A percentile compares a stretch with the other conserved stretches of the same genome.
phyloP scores from a whole-genome alignment of 306 rosid genomes.

The Rubus parviflorus region DNA sequence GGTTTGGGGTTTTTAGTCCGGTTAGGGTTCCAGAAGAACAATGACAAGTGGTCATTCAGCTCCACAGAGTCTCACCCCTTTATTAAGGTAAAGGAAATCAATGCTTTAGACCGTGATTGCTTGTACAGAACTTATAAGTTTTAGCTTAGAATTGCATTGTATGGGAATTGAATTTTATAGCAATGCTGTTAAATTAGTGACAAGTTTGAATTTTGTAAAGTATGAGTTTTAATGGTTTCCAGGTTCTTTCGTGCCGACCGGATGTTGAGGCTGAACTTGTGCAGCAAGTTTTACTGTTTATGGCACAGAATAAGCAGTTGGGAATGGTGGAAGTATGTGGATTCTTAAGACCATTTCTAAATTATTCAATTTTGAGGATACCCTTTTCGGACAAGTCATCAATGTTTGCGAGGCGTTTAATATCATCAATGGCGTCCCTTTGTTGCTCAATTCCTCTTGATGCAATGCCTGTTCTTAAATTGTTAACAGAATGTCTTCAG shows the following conservation, averaged over 20 bases:
- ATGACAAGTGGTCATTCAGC: constrained; percentile 42
- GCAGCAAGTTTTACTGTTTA: constrained; percentile 72
- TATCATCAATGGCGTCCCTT: constrained; percentile 61
- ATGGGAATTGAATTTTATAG: not conserved
- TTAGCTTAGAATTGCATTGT: not conserved
- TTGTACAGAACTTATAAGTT: not conserved
- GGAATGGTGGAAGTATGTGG: constrained; percentile 67
- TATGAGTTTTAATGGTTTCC: constrained; percentile 13
- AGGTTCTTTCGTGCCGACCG: constrained; percentile 64
- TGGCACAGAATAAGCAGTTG: constrained; percentile 52
- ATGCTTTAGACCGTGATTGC: not conserved
- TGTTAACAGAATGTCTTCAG: constrained; percentile 58
- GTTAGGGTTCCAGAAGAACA: constrained; percentile 50
- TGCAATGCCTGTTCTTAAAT: constrained; percentile 63
- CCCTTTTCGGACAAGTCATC: constrained; percentile 49
- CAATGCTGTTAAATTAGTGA: not conserved
- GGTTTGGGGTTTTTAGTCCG: constrained; percentile 71
- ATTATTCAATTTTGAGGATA: constrained; percentile 55
- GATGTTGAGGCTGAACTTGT: constrained; percentile 78
- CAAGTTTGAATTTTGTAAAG: constrained; percentile 19
- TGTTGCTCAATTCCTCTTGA: constrained; percentile 69
- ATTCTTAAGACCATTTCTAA: constrained; percentile 66
- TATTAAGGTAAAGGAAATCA: constrained; percentile 48
- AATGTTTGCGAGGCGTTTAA: constrained; percentile 54
- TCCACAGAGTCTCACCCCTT: constrained; percentile 60